Percentiles rank a stretch among this genome's conserved stretches.
These are phyloP conservation scores for Zygotorulaspora danielsina DNA, from an alignment of 805 yeast genomes.

Conservation along the genomic window DNA sequence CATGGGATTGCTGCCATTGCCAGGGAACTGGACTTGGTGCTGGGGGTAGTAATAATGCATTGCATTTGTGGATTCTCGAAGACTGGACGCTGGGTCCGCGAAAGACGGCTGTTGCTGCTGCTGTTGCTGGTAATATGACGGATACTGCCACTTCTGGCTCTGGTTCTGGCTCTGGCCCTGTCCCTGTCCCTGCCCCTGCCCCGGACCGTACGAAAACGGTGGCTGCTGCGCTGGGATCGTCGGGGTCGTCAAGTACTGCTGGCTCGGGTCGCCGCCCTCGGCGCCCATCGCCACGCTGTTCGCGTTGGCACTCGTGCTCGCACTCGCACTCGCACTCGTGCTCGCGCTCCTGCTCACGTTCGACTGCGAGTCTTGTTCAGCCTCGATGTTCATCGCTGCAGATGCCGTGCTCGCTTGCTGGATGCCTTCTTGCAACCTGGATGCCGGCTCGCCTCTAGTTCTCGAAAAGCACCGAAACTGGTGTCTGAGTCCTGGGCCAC, in stretches of 20 bases:
- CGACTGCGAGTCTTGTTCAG: slow-evolving; percentile 1
- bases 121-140: slow-evolving; percentile 11
- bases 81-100: slow-evolving; percentile 1
- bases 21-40: slow-evolving; percentile 1
- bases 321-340: slow-evolving; percentile 2
- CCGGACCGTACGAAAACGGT: too few relatives aligned
- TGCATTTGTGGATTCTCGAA: neutral
- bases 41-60: slow-evolving; percentile 6
- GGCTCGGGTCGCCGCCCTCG: too few relatives aligned
- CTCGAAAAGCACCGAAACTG: too few relatives aligned
- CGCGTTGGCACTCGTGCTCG: too few relatives aligned
- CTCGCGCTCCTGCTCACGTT: slow-evolving; percentile 7
- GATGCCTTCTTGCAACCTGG: neutral
- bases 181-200: too few relatives aligned
- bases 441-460: too few relatives aligned
- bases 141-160: slow-evolving; percentile 13
- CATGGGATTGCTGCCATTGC: neutral
- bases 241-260: slow-evolving; percentile 8
- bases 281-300: too few relatives aligned
- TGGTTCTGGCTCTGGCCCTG: slow-evolving; percentile 2
- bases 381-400: neutral
- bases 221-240: slow-evolving; percentile 3
- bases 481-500: too few relatives aligned
- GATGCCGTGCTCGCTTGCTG: neutral
- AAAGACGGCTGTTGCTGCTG: slow-evolving; percentile 3